Evolutionary conservation across 495 filamentous ascomycete species (phyloP).

Genomic region (Penicillium verhagenii): DNA sequence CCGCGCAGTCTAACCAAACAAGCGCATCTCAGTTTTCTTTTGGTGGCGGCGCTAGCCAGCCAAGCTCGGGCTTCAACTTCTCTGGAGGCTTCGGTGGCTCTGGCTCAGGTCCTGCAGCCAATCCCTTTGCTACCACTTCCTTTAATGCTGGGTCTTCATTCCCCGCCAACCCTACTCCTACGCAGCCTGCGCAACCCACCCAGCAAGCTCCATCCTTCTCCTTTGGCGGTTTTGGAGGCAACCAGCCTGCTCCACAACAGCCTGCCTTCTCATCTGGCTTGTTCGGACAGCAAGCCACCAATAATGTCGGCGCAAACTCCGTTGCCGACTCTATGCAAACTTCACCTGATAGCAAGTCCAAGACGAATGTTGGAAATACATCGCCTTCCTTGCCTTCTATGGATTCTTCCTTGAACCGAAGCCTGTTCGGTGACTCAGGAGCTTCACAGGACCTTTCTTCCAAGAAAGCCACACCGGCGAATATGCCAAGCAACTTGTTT

Average conservation of each 20-base stretch:
- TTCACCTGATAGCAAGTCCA: slow-evolving; percentile 40
- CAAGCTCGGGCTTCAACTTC: slow-evolving; percentile 41
- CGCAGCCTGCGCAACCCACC: slow-evolving; percentile 22
- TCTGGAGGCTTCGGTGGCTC: slow-evolving; percentile 19
- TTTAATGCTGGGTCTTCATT: slow-evolving; percentile 14
- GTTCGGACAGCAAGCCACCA: slow-evolving; percentile 23
- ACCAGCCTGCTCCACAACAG: slow-evolving; percentile 18
- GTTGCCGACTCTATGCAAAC: slow-evolving; percentile 44
- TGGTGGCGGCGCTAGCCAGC: slow-evolving; percentile 25
- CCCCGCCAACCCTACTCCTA: slow-evolving; percentile 15
- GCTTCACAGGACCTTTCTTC: slow-evolving; percentile 12
- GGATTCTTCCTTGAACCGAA: slow-evolving; percentile 16
- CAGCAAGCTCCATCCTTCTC: slow-evolving; percentile 17
- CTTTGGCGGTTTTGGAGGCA: slow-evolving; percentile 22
- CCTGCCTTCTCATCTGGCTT: slow-evolving; percentile 15
- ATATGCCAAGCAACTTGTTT: no score
- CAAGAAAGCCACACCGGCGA: neutral
- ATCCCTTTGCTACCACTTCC: slow-evolving; percentile 41
- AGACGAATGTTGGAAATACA: slow-evolving; percentile 9
- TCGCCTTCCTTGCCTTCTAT: slow-evolving; percentile 1
- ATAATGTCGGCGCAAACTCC: slow-evolving; percentile 18
- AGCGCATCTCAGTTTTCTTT: slow-evolving; percentile 41
- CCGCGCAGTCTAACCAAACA: slow-evolving; percentile 29
- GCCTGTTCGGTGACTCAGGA: slow-evolving; percentile 18
- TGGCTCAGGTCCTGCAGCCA: slow-evolving; percentile 23